These are phyloP conservation scores for Erodium chrysanthum DNA, from an alignment of 441 rosid genomes.

Conservation along the genomic window DNA sequence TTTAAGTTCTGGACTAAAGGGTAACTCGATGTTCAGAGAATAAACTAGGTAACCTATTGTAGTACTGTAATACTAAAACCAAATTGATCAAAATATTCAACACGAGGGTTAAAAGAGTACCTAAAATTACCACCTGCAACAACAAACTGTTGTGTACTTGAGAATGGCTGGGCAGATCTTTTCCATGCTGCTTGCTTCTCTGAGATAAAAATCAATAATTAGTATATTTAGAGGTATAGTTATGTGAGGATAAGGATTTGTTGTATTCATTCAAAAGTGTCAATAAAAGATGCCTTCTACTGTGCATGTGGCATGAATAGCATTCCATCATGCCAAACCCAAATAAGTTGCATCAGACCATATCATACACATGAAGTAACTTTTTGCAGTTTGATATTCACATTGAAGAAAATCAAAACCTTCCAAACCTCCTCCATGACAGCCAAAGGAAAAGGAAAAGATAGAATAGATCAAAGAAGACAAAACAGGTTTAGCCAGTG, in stretches of 20 bases:
- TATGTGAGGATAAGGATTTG: neutral
- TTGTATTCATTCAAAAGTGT: neutral
- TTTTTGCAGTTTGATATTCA: neutral
- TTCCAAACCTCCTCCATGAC: neutral
- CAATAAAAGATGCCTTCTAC: neutral
- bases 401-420: neutral
- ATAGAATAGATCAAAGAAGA: neutral
- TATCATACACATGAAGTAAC: neutral
- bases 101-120: constrained; percentile 5
- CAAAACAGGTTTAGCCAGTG: neutral
- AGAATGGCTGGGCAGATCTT: constrained; percentile 50
- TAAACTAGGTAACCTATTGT: neutral
- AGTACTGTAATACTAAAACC: constrained; percentile 7
- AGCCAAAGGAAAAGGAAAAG: neutral
- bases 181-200: constrained; percentile 80
- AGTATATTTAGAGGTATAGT: neutral
- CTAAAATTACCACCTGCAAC: neutral
- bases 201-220: constrained; percentile 17
- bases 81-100: constrained; percentile 12
- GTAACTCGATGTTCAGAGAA: neutral
- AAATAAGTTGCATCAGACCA: neutral
- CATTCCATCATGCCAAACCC: neutral
- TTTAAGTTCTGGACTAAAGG: neutral
- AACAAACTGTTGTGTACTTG: constrained; percentile 56
- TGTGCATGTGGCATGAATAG: neutral